Evolutionary conservation across 2,329 filamentous ascomycete genomes (phyloP), one percentile per base, ranked within the genome.

Genomic region (Hyphodiscus sp.): DNA sequence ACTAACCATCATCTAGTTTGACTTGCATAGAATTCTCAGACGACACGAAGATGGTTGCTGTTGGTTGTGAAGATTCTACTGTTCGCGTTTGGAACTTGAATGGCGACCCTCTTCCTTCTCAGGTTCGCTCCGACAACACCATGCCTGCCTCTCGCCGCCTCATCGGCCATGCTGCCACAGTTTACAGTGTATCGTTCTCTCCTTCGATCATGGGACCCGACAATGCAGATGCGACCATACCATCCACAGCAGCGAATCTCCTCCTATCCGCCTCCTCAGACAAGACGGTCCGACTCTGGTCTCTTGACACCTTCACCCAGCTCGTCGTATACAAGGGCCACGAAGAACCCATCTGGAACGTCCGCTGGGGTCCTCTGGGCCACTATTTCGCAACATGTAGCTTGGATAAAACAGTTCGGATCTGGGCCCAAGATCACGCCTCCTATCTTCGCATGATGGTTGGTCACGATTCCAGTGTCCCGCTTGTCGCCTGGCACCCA

Each of bases 1-100:
- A n/a, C 48, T 51, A 41, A 63, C 42, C 44, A 61, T 54, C 64
- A 52, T 48, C 38, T 51, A 92, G 89, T 52, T 81, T 96, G 55
- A 91, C 89, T n/a, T 95, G 89, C 67, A 83, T 97, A 68, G 92
- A 97, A 65, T 96, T 99, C 67, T 96, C 92, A 0, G 88, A 92
- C 51, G 94, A 99, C 67, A 86, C 89, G 58, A 80, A 85, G 60
- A 80, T 97, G 26, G 89, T 94, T 41, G 94, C 94, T 20, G 88
- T 85, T 20, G 95, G 94, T 26, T 96, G 91, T 47, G 85, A 87
- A 51, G 91, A 97, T 67, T 97, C 92, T 0, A 97, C 96, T 68
- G 95, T 99, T 63, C 87, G 92, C 16, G 82, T 99, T 13, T 99
- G 92, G 91, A 87, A 87, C 41, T 76, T 97, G 42, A 89, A 96